Evolutionary conservation across 2,329 filamentous ascomycete genomes (phyloP), one percentile per base, ranked within the genome.

Genomic region (Daldinia eschscholtzii): DNA sequence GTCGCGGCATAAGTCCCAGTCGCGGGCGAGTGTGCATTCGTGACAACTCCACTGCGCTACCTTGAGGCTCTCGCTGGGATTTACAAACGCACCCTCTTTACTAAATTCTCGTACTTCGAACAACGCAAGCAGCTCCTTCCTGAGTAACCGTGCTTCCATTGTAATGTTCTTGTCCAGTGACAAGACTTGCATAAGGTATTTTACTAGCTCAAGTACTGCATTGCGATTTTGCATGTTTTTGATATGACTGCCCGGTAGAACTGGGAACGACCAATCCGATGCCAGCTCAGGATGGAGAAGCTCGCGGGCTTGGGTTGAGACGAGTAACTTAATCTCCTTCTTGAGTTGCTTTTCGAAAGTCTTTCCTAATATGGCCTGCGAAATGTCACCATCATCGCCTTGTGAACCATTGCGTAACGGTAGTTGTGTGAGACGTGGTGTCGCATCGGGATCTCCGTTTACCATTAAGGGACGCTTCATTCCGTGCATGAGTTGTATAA

Each of bases 81-180:
- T 98, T 67, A 88, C 85, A 79, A 98, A 99, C 2, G 90, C 87
- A n/a, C 92, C 95, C 62, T 95, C 93, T 60, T 91, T 87, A 79
- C 91, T 92, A 83, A 99, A 99, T 80, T 99, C 96, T 74, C 94
- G 92, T 60, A 99, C 90, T 64, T 99, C 96, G 79, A 99, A 98
- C 59, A 98, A 86, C 9, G 91, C 87, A 0, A 99, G 88, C 0
- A 99, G 85, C 67, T 98, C 95, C 74, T 97, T 97, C 60, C 97
- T 90, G 0, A 99, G 86, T 1, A 97, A 84, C 5, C 96, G 90
- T 2, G 93, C 94, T 80, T 98, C 95, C 55, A 97, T 88, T 0
- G 90, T 91, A 74, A 97, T 96, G 74, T 93, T 93, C 80, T 95
- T 96, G 81, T 97, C 96, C 0, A 99, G 87, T 37, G 89, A 92